A percentile compares a stretch with the other conserved stretches of the same genome.
phyloP scores from a whole-genome alignment of 805 yeast genomes.

The Hanseniaspora valbyensis region DNA sequence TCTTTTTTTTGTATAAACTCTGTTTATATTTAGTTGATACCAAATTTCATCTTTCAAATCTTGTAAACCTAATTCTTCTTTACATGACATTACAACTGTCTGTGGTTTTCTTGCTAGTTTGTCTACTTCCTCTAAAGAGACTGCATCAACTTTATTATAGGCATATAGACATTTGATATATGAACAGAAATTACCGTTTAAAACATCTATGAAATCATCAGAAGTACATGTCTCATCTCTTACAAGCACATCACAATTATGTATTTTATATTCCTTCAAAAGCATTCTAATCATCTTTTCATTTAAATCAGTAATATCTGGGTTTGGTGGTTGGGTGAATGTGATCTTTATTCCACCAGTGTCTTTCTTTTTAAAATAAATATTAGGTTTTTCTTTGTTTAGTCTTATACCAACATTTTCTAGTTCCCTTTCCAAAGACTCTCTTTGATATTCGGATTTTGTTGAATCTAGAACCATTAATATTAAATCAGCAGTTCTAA shows the following conservation, averaged over 20 bases:
- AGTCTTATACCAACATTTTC: constrained; percentile 90
- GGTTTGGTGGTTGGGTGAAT: constrained; percentile 67
- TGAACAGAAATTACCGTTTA: constrained; percentile 76
- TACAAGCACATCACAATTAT: constrained; percentile 84
- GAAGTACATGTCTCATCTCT: constrained; percentile 83
- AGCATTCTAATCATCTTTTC: constrained; percentile 69
- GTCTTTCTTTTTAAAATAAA: constrained; percentile 64
- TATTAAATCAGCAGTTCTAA: constrained; percentile 85
- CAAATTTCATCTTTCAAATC: constrained; percentile 89
- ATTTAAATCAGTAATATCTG: constrained; percentile 38
- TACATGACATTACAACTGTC: constrained; percentile 90
- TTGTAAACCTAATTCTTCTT: constrained; percentile 69
- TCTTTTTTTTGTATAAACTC: constrained; percentile 80
- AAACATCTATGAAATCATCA: constrained; percentile 85
- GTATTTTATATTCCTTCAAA: constrained; percentile 76
- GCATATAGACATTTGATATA: constrained; percentile 88
- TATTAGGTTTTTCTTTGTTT: constrained; percentile 68
- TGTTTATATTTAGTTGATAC: constrained; percentile 68
- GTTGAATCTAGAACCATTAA: constrained; percentile 94
- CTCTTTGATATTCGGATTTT: constrained; percentile 80
- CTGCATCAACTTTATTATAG: constrained; percentile 91
- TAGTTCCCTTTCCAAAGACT: constrained; percentile 73
- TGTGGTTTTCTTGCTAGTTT: constrained; percentile 84
- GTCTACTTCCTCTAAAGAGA: constrained; percentile 87
- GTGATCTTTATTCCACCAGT: constrained; percentile 88